Evolutionary conservation across 805 yeast genomes (phyloP), one percentile per base, ranked within the genome.

Genomic region (Myxozyma udenii): DNA sequence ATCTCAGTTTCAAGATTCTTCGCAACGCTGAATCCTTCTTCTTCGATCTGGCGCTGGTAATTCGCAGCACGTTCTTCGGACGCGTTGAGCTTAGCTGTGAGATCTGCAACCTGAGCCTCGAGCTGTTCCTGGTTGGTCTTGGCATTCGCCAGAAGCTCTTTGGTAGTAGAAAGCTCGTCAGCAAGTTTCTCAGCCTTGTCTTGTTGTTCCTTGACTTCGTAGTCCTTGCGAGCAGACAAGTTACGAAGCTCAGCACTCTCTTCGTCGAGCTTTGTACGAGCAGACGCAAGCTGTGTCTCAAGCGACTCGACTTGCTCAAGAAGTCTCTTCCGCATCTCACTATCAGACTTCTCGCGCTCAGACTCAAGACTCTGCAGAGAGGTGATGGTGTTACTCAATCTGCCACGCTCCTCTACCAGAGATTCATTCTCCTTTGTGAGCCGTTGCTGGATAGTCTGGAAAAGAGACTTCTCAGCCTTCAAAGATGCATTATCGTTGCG

Each of bases 331-430:
- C 80, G 73, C 3, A 82, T 63, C 35, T 80, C 83, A 19, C 69
- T 64, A 42, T 77, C 73, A 4, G 78, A 70, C 1, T 67, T 58
- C 45, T 83, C 85, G 47, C 89, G 74, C 63, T 86, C 90, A 46
- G 74, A 74, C 50, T 80, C 79, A 36, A 80, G 63, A 1, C 80
- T 62, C 66, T 86, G 91, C 41, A 87, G 68, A 60, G 77, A 83
- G 5, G 77, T 66, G 7, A 85, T 74, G 51, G 82, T 71, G 2
- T 78, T 74, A 58, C 77, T 81, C 37, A 87, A 69, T 46, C 79
- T 75, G 4, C 75, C 66, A 60, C 79, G 81, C 62, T 88, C 95
- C 2, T 75, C 74, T 41, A 74, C 69, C 49, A 85, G 67, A 25
- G 72, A 75, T 5, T 70, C 68, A 38, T 81, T 74, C 55, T 85